Evolutionary conservation across 192 early-diverging fungal genomes (phyloP), one percentile per base, ranked within the genome.

Genomic region (Endogone sp.): DNA sequence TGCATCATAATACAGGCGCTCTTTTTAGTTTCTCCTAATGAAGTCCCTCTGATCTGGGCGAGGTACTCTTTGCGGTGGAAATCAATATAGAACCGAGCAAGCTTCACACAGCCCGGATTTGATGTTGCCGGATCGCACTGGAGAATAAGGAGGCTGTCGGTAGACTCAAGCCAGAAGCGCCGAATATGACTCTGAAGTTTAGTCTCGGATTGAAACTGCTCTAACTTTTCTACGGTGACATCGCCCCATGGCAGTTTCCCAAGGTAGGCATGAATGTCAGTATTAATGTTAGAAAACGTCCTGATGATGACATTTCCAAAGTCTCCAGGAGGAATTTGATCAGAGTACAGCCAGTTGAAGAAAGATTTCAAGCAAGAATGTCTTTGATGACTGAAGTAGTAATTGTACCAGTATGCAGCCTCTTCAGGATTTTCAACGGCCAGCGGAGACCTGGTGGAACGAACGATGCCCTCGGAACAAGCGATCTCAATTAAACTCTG

Each of bases 211-310:
- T 72, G 61, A 21, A 72, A 72, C 10, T 49, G 65, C 30, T 64
- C 65, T 22, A 72, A 54, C 32, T 72, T 72, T 21, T 61, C 27
- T 9, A 72, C 21, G 57, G 37, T 44, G 37, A 44, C 37, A 13
- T 67, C 59, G 56, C 64, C 65, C 29, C 10, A 57, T 16, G 27
- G 11, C 0, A 13, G n/a, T 4, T 58, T 29, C 28, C 37, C 23
- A 26, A 72, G 25, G 13, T 27, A 67, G n/a, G 21, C 2, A 44
- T 55, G 49, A 9, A 72, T 23, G 56, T 72, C 65, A 8, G 71
- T 72, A 26, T 72, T 72, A 24, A 72, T 72, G 21, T 72, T 67
- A 6, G 65, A 67, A 26, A 72, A 72, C 2, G 65, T 72, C 29
- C 65, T 66, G 22, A 72, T 37, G 29, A 72, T 65, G 2, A 67